Percentiles rank a stretch among this genome's conserved stretches.
phyloP scores from a whole-genome alignment of 805 yeast species.

The Yamadazyma sp. region DNA sequence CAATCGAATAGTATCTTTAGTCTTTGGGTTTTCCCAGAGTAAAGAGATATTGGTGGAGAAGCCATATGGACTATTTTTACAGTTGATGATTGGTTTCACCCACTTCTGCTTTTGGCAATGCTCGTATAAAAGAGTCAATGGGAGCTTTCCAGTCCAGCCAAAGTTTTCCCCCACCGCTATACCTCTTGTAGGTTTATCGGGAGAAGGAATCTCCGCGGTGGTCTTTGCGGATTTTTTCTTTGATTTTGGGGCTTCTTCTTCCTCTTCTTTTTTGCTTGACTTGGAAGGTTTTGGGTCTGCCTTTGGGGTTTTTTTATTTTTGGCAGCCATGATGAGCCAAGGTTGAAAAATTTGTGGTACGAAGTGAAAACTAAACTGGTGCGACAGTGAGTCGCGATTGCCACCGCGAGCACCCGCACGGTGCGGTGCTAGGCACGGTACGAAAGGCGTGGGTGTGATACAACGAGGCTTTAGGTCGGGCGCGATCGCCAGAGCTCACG shows the following conservation, averaged over 20 bases:
- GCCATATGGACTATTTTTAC: constrained; percentile 51
- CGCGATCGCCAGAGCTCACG: no score
- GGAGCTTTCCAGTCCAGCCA: constrained; percentile 95
- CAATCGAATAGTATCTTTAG: constrained; percentile 62
- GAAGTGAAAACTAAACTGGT: no score
- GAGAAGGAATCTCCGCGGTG: neutral
- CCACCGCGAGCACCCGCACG: no score
- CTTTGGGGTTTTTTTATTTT: constrained; percentile 6
- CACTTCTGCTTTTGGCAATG: constrained; percentile 86
- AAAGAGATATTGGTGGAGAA: constrained; percentile 64
- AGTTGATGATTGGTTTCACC: constrained; percentile 81
- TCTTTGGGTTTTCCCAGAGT: constrained; percentile 76
- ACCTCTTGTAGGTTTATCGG: constrained; percentile 39
- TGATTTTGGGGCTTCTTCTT: constrained; percentile 1
- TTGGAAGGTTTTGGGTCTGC: constrained; percentile 3
- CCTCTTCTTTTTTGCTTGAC: neutral
- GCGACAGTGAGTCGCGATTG: no score
- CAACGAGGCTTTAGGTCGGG: no score
- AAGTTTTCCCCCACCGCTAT: constrained; percentile 52
- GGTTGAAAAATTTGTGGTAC: no score
- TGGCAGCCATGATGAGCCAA: constrained; percentile 15
- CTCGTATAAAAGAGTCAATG: constrained; percentile 82
- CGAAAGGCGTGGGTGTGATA: no score
- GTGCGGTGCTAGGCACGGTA: no score
- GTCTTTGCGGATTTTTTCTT: constrained; percentile 2